Conservation (phyloP, 495 filamentous ascomycete genomes). For the Hypoxylon subgilvum region DNA sequence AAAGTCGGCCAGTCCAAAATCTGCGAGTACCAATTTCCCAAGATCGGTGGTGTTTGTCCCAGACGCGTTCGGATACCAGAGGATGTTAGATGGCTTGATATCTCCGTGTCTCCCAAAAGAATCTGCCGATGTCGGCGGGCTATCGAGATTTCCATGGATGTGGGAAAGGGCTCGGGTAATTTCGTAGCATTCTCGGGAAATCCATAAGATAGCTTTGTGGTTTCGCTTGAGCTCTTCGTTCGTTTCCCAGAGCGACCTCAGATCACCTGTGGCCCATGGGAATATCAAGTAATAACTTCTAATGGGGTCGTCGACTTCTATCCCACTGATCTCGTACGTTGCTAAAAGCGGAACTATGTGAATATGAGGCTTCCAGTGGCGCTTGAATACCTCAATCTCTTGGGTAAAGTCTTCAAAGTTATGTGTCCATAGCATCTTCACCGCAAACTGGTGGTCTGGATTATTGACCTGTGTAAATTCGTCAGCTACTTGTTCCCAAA, state of each 20-base stretch:
- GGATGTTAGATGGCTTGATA: background rate
- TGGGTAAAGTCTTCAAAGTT: too few relatives aligned
- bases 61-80: background rate
- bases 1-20: background rate
- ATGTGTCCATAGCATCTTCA: too few relatives aligned
- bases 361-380: too few relatives aligned
- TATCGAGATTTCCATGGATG: background rate
- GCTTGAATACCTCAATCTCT: too few relatives aligned
- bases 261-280: background rate
- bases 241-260: background rate
- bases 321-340: too few relatives aligned
- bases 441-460: too few relatives aligned
- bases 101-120: background rate
- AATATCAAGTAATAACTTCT: background rate
- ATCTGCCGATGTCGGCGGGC: too few relatives aligned
- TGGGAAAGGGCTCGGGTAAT: background rate
- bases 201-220: background rate
- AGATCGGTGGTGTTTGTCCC: background rate
- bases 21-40: background rate
- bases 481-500: too few relatives aligned
- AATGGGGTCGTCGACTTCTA: too few relatives aligned
- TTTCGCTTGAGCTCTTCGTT: background rate
- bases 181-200: background rate
- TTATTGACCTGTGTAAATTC: too few relatives aligned
- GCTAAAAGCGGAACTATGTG: too few relatives aligned